These are phyloP conservation scores for Lentinula novae-zelandiae DNA, from an alignment of 1,284 basidiomycete species.

Conservation along the genomic window DNA sequence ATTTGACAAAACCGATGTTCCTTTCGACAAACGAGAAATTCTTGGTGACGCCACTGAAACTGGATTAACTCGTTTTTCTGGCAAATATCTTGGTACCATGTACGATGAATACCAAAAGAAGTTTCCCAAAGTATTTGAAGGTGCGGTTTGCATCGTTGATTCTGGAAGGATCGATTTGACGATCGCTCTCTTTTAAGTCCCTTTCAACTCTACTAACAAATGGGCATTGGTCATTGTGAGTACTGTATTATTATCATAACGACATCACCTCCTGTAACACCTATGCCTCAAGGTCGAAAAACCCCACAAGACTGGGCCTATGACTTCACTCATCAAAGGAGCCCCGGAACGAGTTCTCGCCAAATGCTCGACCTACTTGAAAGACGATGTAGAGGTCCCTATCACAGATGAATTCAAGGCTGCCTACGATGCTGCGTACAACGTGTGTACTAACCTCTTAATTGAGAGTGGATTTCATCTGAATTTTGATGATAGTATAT, in stretches of 20 bases:
- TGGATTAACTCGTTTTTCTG: conserved; percentile 63
- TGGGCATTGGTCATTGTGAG: conserved; percentile 67
- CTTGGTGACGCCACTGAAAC: conserved; percentile 71
- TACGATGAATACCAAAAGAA: conserved; percentile 53
- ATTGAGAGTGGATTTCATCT: background rate
- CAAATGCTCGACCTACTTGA: conserved; percentile 57
- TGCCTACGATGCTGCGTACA: conserved; percentile 57
- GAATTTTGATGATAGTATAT: conserved; percentile 47
- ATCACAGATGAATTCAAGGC: conserved; percentile 54
- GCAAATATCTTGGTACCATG: conserved; percentile 41
- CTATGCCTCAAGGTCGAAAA: conserved; percentile 43
- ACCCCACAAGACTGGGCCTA: conserved; percentile 40
- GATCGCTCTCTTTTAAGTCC: conserved; percentile 30
- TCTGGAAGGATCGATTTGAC: background rate
- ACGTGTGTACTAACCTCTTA: conserved; percentile 32
- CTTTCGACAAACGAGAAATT: conserved; percentile 59
- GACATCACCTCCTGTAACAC: background rate
- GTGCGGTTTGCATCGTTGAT: conserved; percentile 20
- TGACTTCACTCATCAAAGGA: conserved; percentile 61
- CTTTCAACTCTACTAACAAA: conserved; percentile 71
- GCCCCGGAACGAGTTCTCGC: conserved; percentile 65
- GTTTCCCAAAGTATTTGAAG: conserved; percentile 57
- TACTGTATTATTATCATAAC: conserved; percentile 11
- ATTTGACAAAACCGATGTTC: conserved; percentile 60
- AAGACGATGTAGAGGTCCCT: conserved; percentile 43